These are phyloP conservation scores for Lactarius tabidus DNA, from an alignment of 768 basidiomycete species.

Conservation along the genomic window DNA sequence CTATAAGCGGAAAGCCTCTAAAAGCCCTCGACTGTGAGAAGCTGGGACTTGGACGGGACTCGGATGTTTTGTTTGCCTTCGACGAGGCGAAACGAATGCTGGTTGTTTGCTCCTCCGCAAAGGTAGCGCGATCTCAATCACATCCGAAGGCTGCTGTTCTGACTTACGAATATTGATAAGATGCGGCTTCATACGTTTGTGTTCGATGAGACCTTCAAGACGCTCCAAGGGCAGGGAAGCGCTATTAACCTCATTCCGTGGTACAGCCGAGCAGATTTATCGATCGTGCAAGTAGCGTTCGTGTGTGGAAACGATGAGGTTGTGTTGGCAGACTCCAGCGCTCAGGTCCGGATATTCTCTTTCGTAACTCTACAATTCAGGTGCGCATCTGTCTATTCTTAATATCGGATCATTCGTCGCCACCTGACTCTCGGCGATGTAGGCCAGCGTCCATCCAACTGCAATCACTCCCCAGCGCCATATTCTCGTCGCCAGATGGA, in stretches of 20 bases:
- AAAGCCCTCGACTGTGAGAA: slow-evolving; percentile 39
- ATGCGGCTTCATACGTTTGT: slow-evolving; percentile 42
- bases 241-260: slow-evolving; percentile 40
- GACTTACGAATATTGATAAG: slow-evolving; percentile 12
- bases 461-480: slow-evolving; percentile 31
- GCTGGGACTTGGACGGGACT: slow-evolving; percentile 37
- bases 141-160: not conserved
- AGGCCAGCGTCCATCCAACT: slow-evolving; percentile 46
- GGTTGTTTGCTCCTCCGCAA: slow-evolving; percentile 41
- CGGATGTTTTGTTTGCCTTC: slow-evolving; percentile 38
- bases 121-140: slow-evolving; percentile 31
- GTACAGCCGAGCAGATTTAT: slow-evolving; percentile 33
- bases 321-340: slow-evolving; percentile 42
- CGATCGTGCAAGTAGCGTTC: slow-evolving; percentile 40
- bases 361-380: slow-evolving; percentile 49
- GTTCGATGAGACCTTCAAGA: slow-evolving; percentile 8
- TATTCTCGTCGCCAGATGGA: slow-evolving; percentile 49
- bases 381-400: slow-evolving; percentile 31
- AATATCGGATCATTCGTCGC: not conserved
- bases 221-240: slow-evolving; percentile 34
- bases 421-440: not conserved
- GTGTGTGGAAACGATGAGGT: slow-evolving; percentile 50
- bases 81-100: slow-evolving; percentile 51
- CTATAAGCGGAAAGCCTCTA: not conserved
- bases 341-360: slow-evolving; percentile 22